Base-by-base conservation (phyloP, 225 moss, liverwort and hornwort genomes). In the Bryoerythrophyllum caledonicum region DNA sequence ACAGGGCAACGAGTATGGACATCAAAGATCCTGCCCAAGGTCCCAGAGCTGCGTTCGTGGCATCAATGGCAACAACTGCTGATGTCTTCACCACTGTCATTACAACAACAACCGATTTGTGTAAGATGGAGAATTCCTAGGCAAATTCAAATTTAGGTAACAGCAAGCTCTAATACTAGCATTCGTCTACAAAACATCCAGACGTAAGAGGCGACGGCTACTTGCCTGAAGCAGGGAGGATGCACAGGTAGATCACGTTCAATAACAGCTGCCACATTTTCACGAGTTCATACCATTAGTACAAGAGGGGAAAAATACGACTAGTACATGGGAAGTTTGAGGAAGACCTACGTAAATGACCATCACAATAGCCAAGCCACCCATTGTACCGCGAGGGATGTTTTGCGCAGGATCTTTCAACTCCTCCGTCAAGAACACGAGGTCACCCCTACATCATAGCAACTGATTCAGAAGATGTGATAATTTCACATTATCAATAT, bases 401-500 rank as follows among this genome's bases (percentile, higher is more conserved):
- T 93, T 87, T 78, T 79, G 86, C 30, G 63, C 83, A 56, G 95
- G 93, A 61, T 96, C 83, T 80, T 91, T 93, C 82, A 96, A 56
- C 76, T 96, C 95, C 82, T 96, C 93, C 19, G 95, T 74, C 75
- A 96, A 74, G 70, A 87, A 95, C 37, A 86, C 89, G 21, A 93
- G 80, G 63, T 92, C 93, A 21, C 84, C 83, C 85, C 94, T 95
- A 77, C 71, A 86, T 65, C 67, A 76, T 28, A 72, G 40, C 63
- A 74, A 26, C 52, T 24, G 30, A 74, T 44, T 54, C 46, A 74
- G 41, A 54, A 48, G 37, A 59, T 46, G 60, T 67, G 26, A 72
- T 51, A 76, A 41, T 49, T 56, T 60, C 69, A 80, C 35, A 74
- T 46, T 37, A 26, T 11, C 57, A 60, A 10, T 59, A 51, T n/a